Percentiles rank a stretch among this genome's conserved stretches.
These are phyloP conservation scores for Ascoidea rubescens DNA, from an alignment of 805 yeast genomes.

Conservation along the genomic window DNA sequence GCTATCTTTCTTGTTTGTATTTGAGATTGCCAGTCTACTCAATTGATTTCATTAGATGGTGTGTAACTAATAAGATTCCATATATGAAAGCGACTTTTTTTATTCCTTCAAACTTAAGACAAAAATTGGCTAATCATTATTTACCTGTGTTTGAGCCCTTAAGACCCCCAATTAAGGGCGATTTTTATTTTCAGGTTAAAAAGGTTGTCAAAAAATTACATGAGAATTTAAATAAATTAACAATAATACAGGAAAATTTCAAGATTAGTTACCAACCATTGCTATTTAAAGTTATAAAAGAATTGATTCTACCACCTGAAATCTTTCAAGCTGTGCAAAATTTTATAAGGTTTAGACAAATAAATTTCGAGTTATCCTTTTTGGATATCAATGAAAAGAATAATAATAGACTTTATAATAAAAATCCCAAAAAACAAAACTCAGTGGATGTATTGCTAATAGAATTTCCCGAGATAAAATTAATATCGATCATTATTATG, in stretches of 20 bases:
- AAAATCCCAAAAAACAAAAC: background rate
- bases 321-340: conserved; percentile 24
- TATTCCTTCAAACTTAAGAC: conserved; percentile 25
- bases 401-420: background rate
- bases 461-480: conserved; percentile 15
- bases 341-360: conserved; percentile 20
- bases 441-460: background rate
- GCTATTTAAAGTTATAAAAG: conserved; percentile 25
- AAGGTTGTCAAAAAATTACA: conserved; percentile 3
- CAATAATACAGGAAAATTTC: conserved; percentile 1
- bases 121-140: conserved; percentile 25
- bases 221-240: background rate
- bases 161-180: conserved; percentile 24
- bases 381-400: background rate
- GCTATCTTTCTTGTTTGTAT: conserved; percentile 37
- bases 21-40: conserved; percentile 36
- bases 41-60: conserved; percentile 30
- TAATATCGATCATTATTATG: conserved; percentile 8
- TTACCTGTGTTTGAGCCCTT: conserved; percentile 25
- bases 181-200: conserved; percentile 19
- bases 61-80: conserved; percentile 33
- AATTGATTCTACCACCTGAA: conserved; percentile 36
- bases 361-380: background rate
- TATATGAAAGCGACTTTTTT: conserved; percentile 25
- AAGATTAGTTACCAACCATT: conserved; percentile 22